Percentiles rank a stretch among this genome's conserved stretches.
Evolutionary conservation across 352 stramenopile genomes (phyloP).

Genomic region (Phytophthora ohioensis): DNA sequence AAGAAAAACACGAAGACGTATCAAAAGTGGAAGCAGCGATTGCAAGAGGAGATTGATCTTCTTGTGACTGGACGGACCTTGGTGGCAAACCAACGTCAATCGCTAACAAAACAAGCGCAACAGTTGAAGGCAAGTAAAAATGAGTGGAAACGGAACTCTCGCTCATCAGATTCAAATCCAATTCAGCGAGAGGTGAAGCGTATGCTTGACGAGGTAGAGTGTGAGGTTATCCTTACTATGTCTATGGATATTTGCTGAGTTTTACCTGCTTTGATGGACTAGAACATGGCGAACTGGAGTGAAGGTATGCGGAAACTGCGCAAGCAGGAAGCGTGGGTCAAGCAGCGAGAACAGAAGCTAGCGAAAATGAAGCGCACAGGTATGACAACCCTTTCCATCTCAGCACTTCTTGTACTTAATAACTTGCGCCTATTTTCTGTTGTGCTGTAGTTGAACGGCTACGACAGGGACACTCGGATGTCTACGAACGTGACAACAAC

Average conservation of each 20-base stretch:
- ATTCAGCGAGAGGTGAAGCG: constrained; percentile 67
- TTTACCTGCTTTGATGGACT: background rate
- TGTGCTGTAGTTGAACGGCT: constrained; percentile 21
- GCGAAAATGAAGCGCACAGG: constrained; percentile 45
- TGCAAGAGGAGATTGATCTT: constrained; percentile 57
- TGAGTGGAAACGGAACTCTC: constrained; percentile 57
- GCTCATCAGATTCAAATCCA: constrained; percentile 27
- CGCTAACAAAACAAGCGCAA: constrained; percentile 60
- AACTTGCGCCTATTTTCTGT: background rate
- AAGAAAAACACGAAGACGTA: constrained; percentile 29
- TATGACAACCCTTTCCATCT: background rate
- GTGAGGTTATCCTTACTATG: constrained; percentile 13
- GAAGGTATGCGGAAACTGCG: constrained; percentile 55
- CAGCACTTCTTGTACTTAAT: background rate
- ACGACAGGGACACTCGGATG: background rate
- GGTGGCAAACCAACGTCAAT: constrained; percentile 55
- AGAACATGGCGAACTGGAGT: constrained; percentile 60
- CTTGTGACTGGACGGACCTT: constrained; percentile 55
- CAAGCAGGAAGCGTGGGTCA: constrained; percentile 60
- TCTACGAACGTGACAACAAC: constrained; percentile 15
- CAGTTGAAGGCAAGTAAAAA: constrained; percentile 62
- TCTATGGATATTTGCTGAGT: constrained; percentile 1
- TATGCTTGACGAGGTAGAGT: constrained; percentile 62
- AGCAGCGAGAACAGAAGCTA: constrained; percentile 58
- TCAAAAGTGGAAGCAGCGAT: constrained; percentile 55